These are phyloP conservation scores for Trapa incisa DNA, from an alignment of 345 rosid genomes.

Conservation along the genomic window DNA sequence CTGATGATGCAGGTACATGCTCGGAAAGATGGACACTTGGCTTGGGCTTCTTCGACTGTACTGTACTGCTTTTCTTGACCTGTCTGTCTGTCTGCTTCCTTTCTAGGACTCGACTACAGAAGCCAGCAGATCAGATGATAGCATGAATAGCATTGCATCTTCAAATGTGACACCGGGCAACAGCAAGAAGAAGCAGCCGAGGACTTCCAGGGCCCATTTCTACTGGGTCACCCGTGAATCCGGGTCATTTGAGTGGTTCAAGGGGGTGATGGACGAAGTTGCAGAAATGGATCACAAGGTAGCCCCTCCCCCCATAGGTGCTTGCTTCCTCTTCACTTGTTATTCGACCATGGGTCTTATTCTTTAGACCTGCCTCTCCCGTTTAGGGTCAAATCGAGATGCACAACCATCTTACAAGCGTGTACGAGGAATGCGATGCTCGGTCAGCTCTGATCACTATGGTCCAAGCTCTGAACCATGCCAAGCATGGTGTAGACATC, in stretches of 20 bases:
- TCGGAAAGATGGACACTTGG: not conserved
- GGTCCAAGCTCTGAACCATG: constrained; percentile 97
- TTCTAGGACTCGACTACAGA: constrained; percentile 52
- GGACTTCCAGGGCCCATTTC: constrained; percentile 65
- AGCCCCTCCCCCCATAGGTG: constrained; percentile 10
- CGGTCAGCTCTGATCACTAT: constrained; percentile 87
- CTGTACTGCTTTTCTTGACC: no score
- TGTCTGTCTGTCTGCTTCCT: no score
- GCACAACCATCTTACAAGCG: constrained; percentile 93
- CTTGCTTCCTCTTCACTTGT: not conserved
- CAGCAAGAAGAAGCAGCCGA: constrained; percentile 43
- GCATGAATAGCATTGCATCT: constrained; percentile 61
- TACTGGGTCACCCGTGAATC: constrained; percentile 97
- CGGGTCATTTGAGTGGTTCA: constrained; percentile 91
- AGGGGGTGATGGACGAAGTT: constrained; percentile 90
- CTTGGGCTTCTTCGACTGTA: no score
- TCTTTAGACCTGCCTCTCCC: not conserved
- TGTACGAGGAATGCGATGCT: constrained; percentile 97
- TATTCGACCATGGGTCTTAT: no score
- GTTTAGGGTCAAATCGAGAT: constrained; percentile 83
- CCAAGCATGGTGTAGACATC: constrained; percentile 92
- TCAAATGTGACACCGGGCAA: constrained; percentile 26
- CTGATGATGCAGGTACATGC: constrained; percentile 21
- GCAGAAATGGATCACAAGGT: constrained; percentile 86
- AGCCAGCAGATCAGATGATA: constrained; percentile 49